Percentiles rank a stretch among this genome's conserved stretches.
Conservation (phyloP, 176 grass and related monocot species). For the Zea luxurians region DNA sequence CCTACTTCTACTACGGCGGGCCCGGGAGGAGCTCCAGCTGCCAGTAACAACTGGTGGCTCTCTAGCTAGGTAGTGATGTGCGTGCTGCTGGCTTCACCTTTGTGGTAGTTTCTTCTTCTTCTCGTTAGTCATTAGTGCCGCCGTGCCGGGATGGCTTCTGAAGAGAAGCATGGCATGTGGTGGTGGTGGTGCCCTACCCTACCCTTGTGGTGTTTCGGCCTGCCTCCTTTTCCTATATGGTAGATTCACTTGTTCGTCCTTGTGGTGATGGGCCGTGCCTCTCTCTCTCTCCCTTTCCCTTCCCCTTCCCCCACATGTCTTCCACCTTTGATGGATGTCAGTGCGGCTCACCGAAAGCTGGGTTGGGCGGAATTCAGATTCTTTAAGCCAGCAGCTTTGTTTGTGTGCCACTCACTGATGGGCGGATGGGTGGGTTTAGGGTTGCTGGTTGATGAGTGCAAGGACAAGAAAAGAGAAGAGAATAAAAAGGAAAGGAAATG, state of each 20-base stretch:
- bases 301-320: neutral
- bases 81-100: neutral
- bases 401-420: neutral
- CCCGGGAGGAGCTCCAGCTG: conserved; percentile 89
- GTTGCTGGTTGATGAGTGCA: neutral
- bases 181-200: conserved; percentile 60
- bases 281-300: neutral
- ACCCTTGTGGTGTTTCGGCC: conserved; percentile 44
- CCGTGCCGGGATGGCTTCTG: conserved; percentile 61
- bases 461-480: neutral
- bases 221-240: conserved; percentile 58
- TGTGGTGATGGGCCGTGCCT: conserved; percentile 27
- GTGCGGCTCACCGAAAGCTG: conserved; percentile 15
- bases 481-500: neutral
- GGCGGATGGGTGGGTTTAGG: neutral
- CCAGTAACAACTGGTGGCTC: conserved; percentile 33
- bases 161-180: conserved; percentile 93
- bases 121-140: conserved; percentile 32
- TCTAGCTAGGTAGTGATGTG: conserved; percentile 36
- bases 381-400: neutral
- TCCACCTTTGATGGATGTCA: conserved; percentile 32
- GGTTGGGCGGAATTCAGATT: conserved; percentile 6
- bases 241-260: conserved; percentile 64
- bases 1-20: conserved; percentile 94
- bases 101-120: conserved; percentile 12